A percentile compares a stretch with the other conserved stretches of the same genome.
Evolutionary conservation across 2,329 filamentous ascomycete genomes (phyloP).

Genomic region (Sporothrix humicola): DNA sequence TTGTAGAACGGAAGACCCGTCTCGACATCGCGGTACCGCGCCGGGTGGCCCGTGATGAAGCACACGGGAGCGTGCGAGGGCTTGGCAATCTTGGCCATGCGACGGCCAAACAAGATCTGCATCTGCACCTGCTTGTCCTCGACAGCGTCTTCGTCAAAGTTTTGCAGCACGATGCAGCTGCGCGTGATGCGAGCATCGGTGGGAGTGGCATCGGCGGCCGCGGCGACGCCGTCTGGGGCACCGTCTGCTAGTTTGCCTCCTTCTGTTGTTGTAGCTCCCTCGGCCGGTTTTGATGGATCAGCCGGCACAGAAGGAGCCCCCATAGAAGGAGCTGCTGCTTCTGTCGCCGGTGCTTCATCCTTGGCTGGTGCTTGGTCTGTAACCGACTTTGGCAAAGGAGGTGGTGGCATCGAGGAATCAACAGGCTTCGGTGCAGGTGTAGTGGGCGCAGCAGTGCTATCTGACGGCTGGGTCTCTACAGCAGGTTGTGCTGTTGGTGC

Average conservation of each 20-base stretch:
- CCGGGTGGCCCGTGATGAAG: slow-evolving; percentile 80
- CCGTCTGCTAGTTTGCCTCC: neutral
- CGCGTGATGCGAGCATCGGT: slow-evolving; percentile 60
- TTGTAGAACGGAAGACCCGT: slow-evolving; percentile 85
- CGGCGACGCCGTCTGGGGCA: slow-evolving; percentile 33
- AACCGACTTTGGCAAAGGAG: neutral
- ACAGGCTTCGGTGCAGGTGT: neutral
- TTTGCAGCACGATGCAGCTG: slow-evolving; percentile 64
- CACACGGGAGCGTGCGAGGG: slow-evolving; percentile 65
- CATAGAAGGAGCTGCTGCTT: neutral
- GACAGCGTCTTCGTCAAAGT: slow-evolving; percentile 62
- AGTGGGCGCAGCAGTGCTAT: neutral
- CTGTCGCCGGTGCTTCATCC: neutral
- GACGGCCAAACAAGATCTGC: slow-evolving; percentile 63
- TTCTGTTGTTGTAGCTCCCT: neutral
- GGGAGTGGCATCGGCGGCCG: slow-evolving; percentile 43
- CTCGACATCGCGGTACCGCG: slow-evolving; percentile 81
- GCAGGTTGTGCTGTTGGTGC: neutral
- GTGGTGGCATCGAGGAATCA: slow-evolving; percentile 18
- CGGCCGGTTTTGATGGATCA: neutral
- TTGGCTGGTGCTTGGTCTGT: neutral
- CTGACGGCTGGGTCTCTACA: neutral
- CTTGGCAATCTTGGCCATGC: slow-evolving; percentile 63
- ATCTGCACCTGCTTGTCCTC: slow-evolving; percentile 63
- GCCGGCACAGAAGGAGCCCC: neutral